Base-by-base conservation (phyloP, 306 rosid genomes). In the Cucumis sativus region DNA sequence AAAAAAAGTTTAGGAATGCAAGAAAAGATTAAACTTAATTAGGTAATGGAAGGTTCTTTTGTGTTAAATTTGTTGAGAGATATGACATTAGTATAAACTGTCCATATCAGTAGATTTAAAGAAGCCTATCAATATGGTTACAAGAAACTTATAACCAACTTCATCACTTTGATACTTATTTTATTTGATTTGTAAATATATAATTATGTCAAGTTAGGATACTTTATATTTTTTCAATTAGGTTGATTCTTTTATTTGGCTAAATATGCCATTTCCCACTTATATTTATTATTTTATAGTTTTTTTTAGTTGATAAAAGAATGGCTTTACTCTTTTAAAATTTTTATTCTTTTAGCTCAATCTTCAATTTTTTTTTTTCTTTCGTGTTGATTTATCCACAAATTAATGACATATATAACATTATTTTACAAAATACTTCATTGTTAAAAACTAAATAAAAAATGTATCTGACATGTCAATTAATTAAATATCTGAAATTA, bases 91-190 rank as follows among this genome's bases (percentile, higher is more conserved):
- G 57, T 71, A 71, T 49, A 30, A 71, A 71, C 43, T 71, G 60
- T 71, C 76, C 15, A 49, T 71, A 71, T 71, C 76, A 71, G 60
- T 45, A 71, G 76, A 49, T 71, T 49, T 52, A 49, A 57, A 71
- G 60, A 25, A 71, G 25, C 25, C 74, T 16, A 49, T 71, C 76
- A 71, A 49, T 37, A 65, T 71, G 56, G 76, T 45, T 55, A 63
- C 75, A 6, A 84, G 84, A 57, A 83, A 77, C 76, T 71, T 71
- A 41, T 69, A 49, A 71, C 76, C 59, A 71, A 71, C 76, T 71
- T 49, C 59, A 71, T 71, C 56, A 69, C 57, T 45, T 69, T 20
- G 18, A 17, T 45, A 47, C 13, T 17, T 40, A 6, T 17, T 40
- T 17, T 37, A 17, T n/a, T 68, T 68, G 5, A 17, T 41, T 68